phyloP scores from a whole-genome alignment of 2,329 filamentous ascomycete genomes.

The Lecanosticta acicola region DNA sequence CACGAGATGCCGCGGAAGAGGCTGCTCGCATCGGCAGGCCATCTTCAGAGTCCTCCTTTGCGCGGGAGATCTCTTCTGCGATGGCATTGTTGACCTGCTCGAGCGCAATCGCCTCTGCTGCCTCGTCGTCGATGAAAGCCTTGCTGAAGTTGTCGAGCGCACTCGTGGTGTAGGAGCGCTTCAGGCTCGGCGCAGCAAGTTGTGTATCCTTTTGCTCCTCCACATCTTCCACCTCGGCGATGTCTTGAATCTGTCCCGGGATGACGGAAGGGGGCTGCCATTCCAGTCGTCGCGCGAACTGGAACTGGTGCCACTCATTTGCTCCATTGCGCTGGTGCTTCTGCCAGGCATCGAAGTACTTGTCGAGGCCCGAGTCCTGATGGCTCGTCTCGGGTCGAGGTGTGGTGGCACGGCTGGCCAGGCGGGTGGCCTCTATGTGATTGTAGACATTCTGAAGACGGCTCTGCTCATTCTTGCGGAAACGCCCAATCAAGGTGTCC shows the following conservation, averaged over 20 bases:
- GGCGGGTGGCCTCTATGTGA: conserved; percentile 31
- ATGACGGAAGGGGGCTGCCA: conserved; percentile 60
- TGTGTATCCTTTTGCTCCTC: conserved; percentile 26
- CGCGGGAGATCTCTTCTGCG: conserved; percentile 66
- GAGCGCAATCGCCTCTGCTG: conserved; percentile 52
- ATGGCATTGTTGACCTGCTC: conserved; percentile 83
- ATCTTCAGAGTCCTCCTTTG: conserved; percentile 46
- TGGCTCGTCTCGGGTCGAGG: conserved; percentile 28
- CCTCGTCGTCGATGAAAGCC: conserved; percentile 43
- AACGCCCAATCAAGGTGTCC: conserved; percentile 44
- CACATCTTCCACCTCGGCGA: conserved; percentile 35
- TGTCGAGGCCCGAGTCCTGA: conserved; percentile 61
- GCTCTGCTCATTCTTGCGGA: conserved; percentile 37
- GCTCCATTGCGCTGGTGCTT: conserved; percentile 67
- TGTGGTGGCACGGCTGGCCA: conserved; percentile 30
- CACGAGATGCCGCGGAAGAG: conserved; percentile 13
- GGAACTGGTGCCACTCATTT: conserved; percentile 85
- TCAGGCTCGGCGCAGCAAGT: conserved; percentile 32
- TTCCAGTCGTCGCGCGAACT: conserved; percentile 81
- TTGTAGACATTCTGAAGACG: conserved; percentile 27
- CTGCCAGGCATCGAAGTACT: conserved; percentile 87
- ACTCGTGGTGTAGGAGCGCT: conserved; percentile 49
- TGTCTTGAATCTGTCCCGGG: conserved; percentile 35
- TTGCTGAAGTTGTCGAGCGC: conserved; percentile 58
- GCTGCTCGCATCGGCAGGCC: conserved; percentile 18